phyloP scores from a whole-genome alignment of 2,329 filamentous ascomycete genomes.

The Leptographium lundbergii region DNA sequence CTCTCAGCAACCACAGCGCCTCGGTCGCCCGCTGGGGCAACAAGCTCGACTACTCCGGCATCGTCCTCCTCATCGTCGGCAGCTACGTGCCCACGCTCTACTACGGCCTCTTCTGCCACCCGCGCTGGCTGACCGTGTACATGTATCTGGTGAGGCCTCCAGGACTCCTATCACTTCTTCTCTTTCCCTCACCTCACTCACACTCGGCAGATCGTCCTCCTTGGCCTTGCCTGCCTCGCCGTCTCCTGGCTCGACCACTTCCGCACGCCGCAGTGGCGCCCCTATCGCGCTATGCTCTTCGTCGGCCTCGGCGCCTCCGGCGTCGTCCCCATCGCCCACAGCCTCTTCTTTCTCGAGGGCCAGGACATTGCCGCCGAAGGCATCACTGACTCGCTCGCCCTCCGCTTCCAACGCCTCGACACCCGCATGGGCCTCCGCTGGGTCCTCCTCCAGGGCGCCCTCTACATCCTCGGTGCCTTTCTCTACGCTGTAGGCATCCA shows the following conservation, averaged over 20 bases:
- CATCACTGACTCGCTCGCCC: conserved; percentile 19
- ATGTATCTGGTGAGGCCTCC: conserved; percentile 52
- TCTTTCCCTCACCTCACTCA: not conserved
- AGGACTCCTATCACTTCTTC: not conserved
- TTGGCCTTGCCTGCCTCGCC: conserved; percentile 63
- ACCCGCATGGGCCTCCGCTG: conserved; percentile 68
- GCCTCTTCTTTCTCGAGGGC: conserved; percentile 27
- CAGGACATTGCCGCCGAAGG: not conserved
- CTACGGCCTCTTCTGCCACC: conserved; percentile 69
- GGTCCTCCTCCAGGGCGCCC: conserved; percentile 63
- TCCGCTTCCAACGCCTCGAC: conserved; percentile 53
- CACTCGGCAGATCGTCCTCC: conserved; percentile 51
- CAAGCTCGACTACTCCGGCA: conserved; percentile 88
- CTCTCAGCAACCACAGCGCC: conserved; percentile 73
- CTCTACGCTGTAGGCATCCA: conserved; percentile 61
- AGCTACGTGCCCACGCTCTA: conserved; percentile 82
- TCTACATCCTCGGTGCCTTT: conserved; percentile 78
- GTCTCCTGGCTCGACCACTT: conserved; percentile 76
- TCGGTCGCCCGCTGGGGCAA: conserved; percentile 73
- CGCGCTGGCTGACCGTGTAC: conserved; percentile 54
- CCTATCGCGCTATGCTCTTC: conserved; percentile 82
- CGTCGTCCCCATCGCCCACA: conserved; percentile 72
- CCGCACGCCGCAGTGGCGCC: conserved; percentile 69
- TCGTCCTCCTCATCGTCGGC: conserved; percentile 82
- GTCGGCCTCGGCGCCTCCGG: conserved; percentile 75